Evolutionary conservation across 1,284 basidiomycete genomes (phyloP).

Genomic region (Cystobasidium pallidum): DNA sequence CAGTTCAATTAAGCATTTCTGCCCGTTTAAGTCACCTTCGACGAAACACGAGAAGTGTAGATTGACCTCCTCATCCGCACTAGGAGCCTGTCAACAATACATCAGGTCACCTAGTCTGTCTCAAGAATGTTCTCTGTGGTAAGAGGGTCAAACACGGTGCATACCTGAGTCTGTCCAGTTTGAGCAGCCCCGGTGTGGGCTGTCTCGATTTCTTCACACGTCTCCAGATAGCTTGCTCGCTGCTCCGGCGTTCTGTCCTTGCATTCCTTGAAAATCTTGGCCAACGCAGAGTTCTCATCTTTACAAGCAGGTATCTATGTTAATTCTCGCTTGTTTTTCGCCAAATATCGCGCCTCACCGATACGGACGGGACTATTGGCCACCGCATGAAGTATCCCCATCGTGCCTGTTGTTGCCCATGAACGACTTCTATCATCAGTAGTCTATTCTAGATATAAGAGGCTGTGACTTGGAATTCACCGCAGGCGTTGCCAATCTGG

Average conservation of each 20-base stretch:
- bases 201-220: slow-evolving; percentile 36
- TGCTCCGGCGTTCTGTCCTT: slow-evolving; percentile 28
- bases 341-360: slow-evolving; percentile 6
- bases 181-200: slow-evolving; percentile 39
- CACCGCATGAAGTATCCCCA: slow-evolving; percentile 45
- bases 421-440: neutral
- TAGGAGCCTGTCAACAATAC: slow-evolving; percentile 8
- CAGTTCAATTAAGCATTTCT: slow-evolving; percentile 40
- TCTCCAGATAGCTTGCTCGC: slow-evolving; percentile 41
- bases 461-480: neutral
- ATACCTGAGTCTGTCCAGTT: slow-evolving; percentile 28
- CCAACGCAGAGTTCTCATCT: slow-evolving; percentile 24
- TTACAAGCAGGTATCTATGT: neutral
- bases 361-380: slow-evolving; percentile 32
- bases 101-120: neutral
- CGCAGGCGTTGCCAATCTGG: slow-evolving; percentile 45
- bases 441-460: neutral
- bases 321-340: neutral
- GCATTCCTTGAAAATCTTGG: slow-evolving; percentile 37
- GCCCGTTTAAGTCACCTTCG: slow-evolving; percentile 14
- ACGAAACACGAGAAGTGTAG: slow-evolving; percentile 45
- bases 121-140: neutral
- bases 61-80: slow-evolving; percentile 29
- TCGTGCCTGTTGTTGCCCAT: slow-evolving; percentile 20
- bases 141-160: neutral